Base-by-base conservation (phyloP, 2,329 filamentous ascomycete species). In the Annulohypoxylon truncatum region DNA sequence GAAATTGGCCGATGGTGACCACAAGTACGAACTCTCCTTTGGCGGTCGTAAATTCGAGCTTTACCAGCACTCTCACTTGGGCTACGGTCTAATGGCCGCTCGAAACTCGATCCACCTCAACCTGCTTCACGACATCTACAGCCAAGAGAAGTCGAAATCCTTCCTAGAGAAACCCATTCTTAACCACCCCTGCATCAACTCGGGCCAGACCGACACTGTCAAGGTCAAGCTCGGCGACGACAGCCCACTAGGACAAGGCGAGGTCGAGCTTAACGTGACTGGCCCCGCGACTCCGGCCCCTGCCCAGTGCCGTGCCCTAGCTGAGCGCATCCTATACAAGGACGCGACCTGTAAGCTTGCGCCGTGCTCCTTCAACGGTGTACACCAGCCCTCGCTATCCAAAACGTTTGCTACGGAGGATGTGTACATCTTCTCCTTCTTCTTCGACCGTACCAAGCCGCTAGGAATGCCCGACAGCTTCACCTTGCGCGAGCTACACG, bases 391-490 rank as follows among this genome's bases (percentile, higher is more conserved):
- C 8, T 90, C 92, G 20, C 86, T 99, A 50, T 90, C 89, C 72
- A 97, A 97, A 85, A 99, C 96, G 0, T 99, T 99, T 75, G 84
- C 92, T 24, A 87, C 86, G 68, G 95, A 98, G 80, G 94, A 97
- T 74, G 89, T 98, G 38, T 99, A 95, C 82, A 93, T 98, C 73
- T 95, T 99, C 81, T 97, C 93, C 28, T 99, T 97, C 86, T 99
- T 99, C 82, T 97, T 92, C 82, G 96, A 99, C 83, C 94, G 96
- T 75, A 96, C 92, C 22, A 88, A 92, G 78, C 93, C 94, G 3
- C 88, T 99, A 9, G 96, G 96, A 71, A 98, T 99, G 94, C 96
- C 96, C n/a, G 94, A 97, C 72, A 94, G 92, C 4, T 99, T 98
- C 81, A 97, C 94, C 0, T 83, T 99, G 31, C 88, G 90, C 52